Evolutionary conservation across 257 asterid species (phyloP), one percentile per base, ranked within the genome.

Genomic region (Misopates orontium): DNA sequence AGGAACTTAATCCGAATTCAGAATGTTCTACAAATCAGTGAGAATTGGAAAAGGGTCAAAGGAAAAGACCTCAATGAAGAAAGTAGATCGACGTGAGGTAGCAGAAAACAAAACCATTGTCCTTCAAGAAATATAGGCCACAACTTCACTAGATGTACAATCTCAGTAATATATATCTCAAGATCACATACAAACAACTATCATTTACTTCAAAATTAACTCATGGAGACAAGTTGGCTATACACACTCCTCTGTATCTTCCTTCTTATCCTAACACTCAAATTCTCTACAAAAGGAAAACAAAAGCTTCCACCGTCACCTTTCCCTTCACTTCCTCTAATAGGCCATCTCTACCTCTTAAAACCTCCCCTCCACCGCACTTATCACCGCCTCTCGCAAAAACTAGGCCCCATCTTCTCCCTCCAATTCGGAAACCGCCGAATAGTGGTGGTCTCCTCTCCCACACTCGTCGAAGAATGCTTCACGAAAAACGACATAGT

Each of bases 301-400:
- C 17, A 18, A 12, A 81, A 83, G 18, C 79, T 86, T 11, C 90
- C 88, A 0, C 94, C 86, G 17, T 63, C 68, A 14, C 90, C 90
- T 0, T 1, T 16, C 9, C 73, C 50, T 0, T 62, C 84, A 12
- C 76, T 80, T 22, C 87, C 91, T 1, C 23, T 84, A 0, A 14
- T 87, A 18, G 91, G 91, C 2, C 91, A 87, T 54, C 81, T 87
- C 64, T 72, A 79, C 79, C 87, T 73, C 82, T 79, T 84, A 17
- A 81, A 82, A 45, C 76, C 57, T 44, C 92, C 89, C 0, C 64
- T 82, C 0, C 87, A 81, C 18, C 79, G 79, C 0, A 80, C 82
- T 7, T 69, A 64, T 6, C 71, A 72, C 12, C 15, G 40, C 0
- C 75, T 86, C 73, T 71, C 88, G 0, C 55, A 65, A 0, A 78